These are phyloP conservation scores for Avicennia marina DNA, from an alignment of 257 asterid genomes.

Conservation along the genomic window DNA sequence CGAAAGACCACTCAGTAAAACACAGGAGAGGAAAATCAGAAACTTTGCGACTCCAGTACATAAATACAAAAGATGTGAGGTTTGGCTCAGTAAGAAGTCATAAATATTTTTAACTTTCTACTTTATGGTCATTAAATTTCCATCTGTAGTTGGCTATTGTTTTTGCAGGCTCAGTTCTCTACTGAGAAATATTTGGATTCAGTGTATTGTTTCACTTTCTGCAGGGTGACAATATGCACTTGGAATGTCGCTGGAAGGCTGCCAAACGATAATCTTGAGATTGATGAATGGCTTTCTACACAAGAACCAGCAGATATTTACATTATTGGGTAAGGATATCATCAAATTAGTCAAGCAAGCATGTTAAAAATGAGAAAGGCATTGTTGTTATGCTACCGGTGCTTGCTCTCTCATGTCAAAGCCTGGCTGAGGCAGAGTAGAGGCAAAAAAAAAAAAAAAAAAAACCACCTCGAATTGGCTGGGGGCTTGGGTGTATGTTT, in stretches of 20 bases:
- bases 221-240: conserved; percentile 77
- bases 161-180: background rate
- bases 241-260: conserved; percentile 91
- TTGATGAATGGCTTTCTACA: conserved; percentile 81
- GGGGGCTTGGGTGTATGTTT: no score
- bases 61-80: conserved; percentile 90
- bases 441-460: no score
- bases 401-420: no score
- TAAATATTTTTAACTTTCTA: background rate
- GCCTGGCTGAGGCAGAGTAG: no score
- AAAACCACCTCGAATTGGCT: no score
- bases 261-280: conserved; percentile 67
- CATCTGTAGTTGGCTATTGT: background rate
- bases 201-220: background rate
- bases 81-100: conserved; percentile 37
- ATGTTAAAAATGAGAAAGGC: no score
- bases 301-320: conserved; percentile 84
- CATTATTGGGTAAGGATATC: conserved; percentile 63
- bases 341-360: background rate
- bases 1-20: conserved; percentile 27
- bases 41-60: conserved; percentile 74
- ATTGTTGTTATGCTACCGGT: no score
- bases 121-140: background rate
- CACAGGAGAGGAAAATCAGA: conserved; percentile 95
- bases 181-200: background rate